These are phyloP conservation scores for Solanum ahanhuiri DNA, from an alignment of 257 asterid genomes.

Conservation along the genomic window DNA sequence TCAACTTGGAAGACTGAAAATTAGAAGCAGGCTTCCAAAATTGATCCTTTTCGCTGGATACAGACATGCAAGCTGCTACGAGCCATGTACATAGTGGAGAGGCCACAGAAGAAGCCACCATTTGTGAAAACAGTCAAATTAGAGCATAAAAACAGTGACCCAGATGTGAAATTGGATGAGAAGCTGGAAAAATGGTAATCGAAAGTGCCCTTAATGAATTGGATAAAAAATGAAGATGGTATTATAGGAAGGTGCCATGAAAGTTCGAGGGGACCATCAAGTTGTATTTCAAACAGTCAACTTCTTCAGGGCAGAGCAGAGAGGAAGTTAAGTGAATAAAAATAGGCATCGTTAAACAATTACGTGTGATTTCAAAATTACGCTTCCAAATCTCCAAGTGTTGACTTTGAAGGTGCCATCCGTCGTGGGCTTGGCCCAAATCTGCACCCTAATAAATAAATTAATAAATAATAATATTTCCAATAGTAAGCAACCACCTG, in stretches of 20 bases:
- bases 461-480: background rate
- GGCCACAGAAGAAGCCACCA: conserved; percentile 18
- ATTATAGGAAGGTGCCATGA: background rate
- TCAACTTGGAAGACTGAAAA: conserved; percentile 8
- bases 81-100: conserved; percentile 40
- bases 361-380: background rate
- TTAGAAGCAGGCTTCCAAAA: background rate
- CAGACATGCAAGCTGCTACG: conserved; percentile 36
- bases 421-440: background rate
- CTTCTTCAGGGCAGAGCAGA: background rate
- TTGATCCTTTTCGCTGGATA: conserved; percentile 9
- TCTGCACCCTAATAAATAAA: background rate
- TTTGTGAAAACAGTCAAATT: background rate
- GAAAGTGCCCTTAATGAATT: background rate
- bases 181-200: background rate
- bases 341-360: background rate
- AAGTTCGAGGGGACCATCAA: background rate
- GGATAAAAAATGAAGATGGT: background rate
- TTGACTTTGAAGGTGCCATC: background rate
- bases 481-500: background rate
- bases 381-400: background rate
- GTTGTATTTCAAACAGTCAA: background rate
- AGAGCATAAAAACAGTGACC: background rate
- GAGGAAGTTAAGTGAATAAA: background rate
- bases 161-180: background rate